Percentiles rank a stretch among this genome's conserved stretches.
These are phyloP conservation scores for Waltiozyma solani DNA, from an alignment of 1,139 yeast genomes.

Conservation along the genomic window DNA sequence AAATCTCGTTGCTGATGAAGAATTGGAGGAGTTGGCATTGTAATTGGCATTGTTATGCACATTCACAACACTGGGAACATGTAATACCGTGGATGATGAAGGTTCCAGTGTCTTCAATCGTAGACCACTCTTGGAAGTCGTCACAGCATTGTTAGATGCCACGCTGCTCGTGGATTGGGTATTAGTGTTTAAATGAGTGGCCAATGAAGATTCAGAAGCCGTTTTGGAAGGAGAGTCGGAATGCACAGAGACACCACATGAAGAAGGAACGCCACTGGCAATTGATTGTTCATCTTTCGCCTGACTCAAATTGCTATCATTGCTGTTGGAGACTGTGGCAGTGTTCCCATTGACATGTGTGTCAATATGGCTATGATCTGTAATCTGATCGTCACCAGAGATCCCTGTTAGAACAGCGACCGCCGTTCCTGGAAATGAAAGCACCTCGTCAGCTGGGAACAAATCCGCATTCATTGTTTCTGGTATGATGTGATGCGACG, in stretches of 20 bases:
- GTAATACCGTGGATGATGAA: slow-evolving; percentile 9
- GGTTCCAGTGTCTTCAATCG: slow-evolving; percentile 15
- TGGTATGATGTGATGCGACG: too few relatives aligned
- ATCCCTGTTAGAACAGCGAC: too few relatives aligned
- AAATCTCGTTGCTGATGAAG: slow-evolving; percentile 4
- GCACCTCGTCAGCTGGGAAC: neutral
- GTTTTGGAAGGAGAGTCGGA: too few relatives aligned
- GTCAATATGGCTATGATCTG: neutral
- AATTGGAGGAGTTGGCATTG: neutral
- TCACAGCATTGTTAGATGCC: slow-evolving; percentile 7
- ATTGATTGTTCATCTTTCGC: too few relatives aligned
- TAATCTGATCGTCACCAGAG: too few relatives aligned
- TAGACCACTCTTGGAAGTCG: slow-evolving; percentile 13
- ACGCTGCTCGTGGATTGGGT: neutral
- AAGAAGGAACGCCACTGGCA: too few relatives aligned
- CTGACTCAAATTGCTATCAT: too few relatives aligned
- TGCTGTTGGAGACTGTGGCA: too few relatives aligned
- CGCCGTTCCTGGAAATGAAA: neutral
- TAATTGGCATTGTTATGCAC: slow-evolving; percentile 11
- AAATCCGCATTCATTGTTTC: neutral
- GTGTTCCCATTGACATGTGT: too few relatives aligned
- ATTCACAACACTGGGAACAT: slow-evolving; percentile 12
- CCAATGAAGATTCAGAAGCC: neutral
- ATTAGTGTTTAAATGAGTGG: slow-evolving; percentile 1
- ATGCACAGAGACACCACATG: too few relatives aligned